These are phyloP conservation scores for Colletotrichum noveboracense DNA, from an alignment of 2,329 filamentous ascomycete genomes.

Conservation along the genomic window DNA sequence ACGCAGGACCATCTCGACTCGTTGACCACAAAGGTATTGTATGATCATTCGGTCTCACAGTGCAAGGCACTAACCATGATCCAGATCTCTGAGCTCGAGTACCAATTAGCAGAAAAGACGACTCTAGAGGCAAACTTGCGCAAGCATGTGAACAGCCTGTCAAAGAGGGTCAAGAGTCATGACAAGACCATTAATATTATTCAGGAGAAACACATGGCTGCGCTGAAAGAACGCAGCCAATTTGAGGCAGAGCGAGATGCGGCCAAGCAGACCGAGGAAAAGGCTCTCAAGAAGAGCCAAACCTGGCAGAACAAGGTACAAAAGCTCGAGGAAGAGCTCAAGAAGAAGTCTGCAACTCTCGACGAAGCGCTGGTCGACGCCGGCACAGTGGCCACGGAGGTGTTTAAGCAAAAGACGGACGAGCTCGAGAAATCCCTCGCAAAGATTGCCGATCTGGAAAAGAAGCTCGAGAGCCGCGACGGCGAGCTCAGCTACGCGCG, in stretches of 20 bases:
- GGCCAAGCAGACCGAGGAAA: constrained; percentile 40
- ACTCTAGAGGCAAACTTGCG: constrained; percentile 20
- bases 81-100: constrained; percentile 43
- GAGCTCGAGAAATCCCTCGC: constrained; percentile 44
- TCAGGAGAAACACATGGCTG: constrained; percentile 52
- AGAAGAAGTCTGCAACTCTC: constrained; percentile 36
- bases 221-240: constrained; percentile 54
- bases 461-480: constrained; percentile 38
- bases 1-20: constrained; percentile 35
- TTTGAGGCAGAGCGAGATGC: constrained; percentile 54
- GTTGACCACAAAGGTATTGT: constrained; percentile 41
- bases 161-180: constrained; percentile 48
- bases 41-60: neutral
- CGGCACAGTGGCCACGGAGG: constrained; percentile 18
- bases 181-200: constrained; percentile 48
- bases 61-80: neutral
- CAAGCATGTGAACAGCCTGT: constrained; percentile 20
- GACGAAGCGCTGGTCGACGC: constrained; percentile 35
- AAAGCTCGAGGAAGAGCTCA: constrained; percentile 42
- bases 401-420: constrained; percentile 43
- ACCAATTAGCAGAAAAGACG: constrained; percentile 35
- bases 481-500: constrained; percentile 62
- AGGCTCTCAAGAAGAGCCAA: constrained; percentile 42
- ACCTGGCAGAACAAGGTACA: constrained; percentile 38
- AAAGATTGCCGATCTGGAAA: constrained; percentile 43